These are phyloP conservation scores for Cyclotella atomus DNA, from an alignment of 108 stramenopile species.

Conservation along the genomic window DNA sequence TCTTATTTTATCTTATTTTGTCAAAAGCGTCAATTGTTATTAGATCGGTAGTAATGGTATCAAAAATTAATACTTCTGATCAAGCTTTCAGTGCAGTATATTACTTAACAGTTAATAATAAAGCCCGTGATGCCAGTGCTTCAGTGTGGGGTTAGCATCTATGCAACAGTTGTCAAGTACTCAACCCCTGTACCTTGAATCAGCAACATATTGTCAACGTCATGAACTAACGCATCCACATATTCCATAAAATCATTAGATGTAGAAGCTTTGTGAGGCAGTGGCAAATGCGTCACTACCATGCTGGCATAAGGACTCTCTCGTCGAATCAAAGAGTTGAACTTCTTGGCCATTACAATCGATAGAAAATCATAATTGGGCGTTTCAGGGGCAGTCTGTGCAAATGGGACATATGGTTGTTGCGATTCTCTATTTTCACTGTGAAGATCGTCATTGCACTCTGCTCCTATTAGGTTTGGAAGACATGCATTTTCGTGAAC, in stretches of 20 bases:
- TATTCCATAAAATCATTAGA: slow-evolving; percentile 56
- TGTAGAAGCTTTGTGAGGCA: slow-evolving; percentile 43
- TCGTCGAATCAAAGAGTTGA: slow-evolving; percentile 59
- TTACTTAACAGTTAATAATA: no score
- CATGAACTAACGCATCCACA: slow-evolving; percentile 57
- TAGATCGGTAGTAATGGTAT: no score
- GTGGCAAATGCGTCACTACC: slow-evolving; percentile 75
- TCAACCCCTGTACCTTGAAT: slow-evolving; percentile 73
- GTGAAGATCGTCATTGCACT: not conserved
- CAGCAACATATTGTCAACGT: slow-evolving; percentile 60
- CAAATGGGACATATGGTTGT: slow-evolving; percentile 9
- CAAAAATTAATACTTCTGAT: no score
- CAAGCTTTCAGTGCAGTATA: no score
- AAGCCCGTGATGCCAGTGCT: no score
- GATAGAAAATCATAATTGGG: not conserved
- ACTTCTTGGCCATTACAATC: slow-evolving; percentile 39
- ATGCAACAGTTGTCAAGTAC: slow-evolving; percentile 72
- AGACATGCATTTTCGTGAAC: slow-evolving; percentile 7
- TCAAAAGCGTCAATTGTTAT: no score
- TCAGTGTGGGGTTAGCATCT: not conserved
- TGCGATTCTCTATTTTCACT: not conserved
- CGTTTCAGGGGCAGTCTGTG: not conserved
- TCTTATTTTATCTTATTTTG: no score
- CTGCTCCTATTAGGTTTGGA: slow-evolving; percentile 2
- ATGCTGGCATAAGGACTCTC: slow-evolving; percentile 54